A percentile compares a stretch with the other conserved stretches of the same genome.
Conservation (phyloP, 2,329 filamentous ascomycete genomes). For the Aspergillus clavatus region DNA sequence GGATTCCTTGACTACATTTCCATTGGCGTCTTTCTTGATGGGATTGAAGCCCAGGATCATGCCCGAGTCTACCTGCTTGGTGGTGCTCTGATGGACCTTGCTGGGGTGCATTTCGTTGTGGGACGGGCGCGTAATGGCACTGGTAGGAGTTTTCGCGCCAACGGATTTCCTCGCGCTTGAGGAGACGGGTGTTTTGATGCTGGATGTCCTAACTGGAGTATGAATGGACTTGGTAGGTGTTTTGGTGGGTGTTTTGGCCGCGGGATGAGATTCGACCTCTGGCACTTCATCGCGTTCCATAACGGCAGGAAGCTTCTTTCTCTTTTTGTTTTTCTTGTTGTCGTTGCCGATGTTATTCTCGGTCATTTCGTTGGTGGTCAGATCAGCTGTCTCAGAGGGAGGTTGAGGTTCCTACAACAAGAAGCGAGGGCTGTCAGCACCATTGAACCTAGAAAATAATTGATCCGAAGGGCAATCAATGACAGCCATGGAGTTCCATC, state of each 20-base stretch:
- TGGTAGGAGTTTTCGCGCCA: constrained; percentile 37
- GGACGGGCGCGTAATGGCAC: constrained; percentile 64
- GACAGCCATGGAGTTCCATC: constrained; percentile 7
- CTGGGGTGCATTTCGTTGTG: constrained; percentile 87
- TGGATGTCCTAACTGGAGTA: constrained; percentile 20
- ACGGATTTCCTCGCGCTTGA: constrained; percentile 20
- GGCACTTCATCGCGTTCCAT: constrained; percentile 45
- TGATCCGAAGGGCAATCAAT: neutral
- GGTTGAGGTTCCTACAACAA: constrained; percentile 17
- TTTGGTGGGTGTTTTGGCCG: constrained; percentile 12
- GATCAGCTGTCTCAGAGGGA: constrained; percentile 14
- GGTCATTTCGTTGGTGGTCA: constrained; percentile 8
- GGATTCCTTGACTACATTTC: constrained; percentile 30
- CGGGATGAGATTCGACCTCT: constrained; percentile 25
- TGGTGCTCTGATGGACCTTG: constrained; percentile 69
- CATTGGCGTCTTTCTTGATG: constrained; percentile 50
- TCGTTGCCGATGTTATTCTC: constrained; percentile 1
- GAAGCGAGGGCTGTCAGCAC: constrained; percentile 1
- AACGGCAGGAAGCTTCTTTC: constrained; percentile 40
- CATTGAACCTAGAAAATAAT: constrained; percentile 1
- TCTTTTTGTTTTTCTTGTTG: constrained; percentile 4
- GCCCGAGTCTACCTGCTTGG: constrained; percentile 71
- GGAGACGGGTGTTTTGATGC: constrained; percentile 15
- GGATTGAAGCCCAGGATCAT: constrained; percentile 77
- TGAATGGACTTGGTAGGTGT: constrained; percentile 8